phyloP scores from a whole-genome alignment of 2,329 filamentous ascomycete genomes.

The Amesomyces nigricolor region DNA sequence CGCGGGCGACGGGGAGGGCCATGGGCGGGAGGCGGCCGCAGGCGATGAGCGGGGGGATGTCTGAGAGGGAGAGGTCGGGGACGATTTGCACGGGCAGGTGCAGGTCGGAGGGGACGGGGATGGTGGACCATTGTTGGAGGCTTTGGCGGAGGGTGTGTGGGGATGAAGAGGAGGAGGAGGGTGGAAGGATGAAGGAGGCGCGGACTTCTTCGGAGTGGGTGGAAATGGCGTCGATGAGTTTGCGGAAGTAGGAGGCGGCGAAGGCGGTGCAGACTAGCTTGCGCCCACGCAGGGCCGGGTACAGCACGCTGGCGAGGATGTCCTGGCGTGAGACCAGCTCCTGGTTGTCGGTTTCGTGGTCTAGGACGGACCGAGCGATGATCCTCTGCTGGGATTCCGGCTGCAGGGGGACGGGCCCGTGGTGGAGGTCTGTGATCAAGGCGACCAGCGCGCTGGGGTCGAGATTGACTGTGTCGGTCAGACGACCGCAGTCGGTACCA shows the following conservation, averaged over 20 bases:
- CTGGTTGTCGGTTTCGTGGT: conserved; percentile 52
- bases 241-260: conserved; percentile 60
- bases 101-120: conserved; percentile 35
- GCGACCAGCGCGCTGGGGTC: conserved; percentile 68
- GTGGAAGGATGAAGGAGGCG: conserved; percentile 47
- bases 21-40: conserved; percentile 48
- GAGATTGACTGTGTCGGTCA: conserved; percentile 46
- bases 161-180: neutral
- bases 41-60: conserved; percentile 36
- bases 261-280: conserved; percentile 60
- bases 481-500: conserved; percentile 21
- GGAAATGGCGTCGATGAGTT: conserved; percentile 59
- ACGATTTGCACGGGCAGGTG: conserved; percentile 55
- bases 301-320: conserved; percentile 48
- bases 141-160: conserved; percentile 22
- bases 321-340: conserved; percentile 33
- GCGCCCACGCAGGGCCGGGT: conserved; percentile 52
- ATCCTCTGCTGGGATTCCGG: conserved; percentile 52
- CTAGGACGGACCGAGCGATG: conserved; percentile 49
- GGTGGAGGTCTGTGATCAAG: conserved; percentile 67
- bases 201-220: conserved; percentile 55
- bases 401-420: conserved; percentile 37
- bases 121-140: conserved; percentile 34
- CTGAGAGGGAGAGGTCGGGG: conserved; percentile 37
- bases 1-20: conserved; percentile 25